A percentile compares a stretch with the other conserved stretches of the same genome.
phyloP scores from a whole-genome alignment of 345 rosid genomes.

The Sonneratia alba region DNA sequence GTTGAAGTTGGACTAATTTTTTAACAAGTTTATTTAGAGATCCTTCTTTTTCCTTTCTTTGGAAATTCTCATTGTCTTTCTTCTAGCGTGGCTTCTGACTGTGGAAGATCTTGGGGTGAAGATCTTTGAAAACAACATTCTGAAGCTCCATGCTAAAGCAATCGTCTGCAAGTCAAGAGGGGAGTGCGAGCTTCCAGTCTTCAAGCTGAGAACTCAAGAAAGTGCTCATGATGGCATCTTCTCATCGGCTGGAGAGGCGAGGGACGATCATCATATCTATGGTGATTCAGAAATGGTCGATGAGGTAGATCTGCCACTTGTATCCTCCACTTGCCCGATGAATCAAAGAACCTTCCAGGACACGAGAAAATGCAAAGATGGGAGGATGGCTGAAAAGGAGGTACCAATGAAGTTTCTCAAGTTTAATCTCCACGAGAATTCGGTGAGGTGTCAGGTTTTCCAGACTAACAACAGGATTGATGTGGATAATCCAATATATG shows the following conservation, averaged over 20 bases:
- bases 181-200: slow-evolving; percentile 17
- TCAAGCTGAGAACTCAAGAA: slow-evolving; percentile 3
- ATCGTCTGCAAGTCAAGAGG: slow-evolving; percentile 30
- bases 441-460: slow-evolving; percentile 12
- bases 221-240: slow-evolving; percentile 10
- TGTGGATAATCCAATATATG: slow-evolving; percentile 23
- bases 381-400: slow-evolving; percentile 27
- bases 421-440: slow-evolving; percentile 24
- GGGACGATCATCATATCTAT: slow-evolving; percentile 10
- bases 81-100: slow-evolving; percentile 53
- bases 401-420: slow-evolving; percentile 38
- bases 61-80: background rate
- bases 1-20: background rate
- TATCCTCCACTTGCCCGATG: slow-evolving; percentile 13
- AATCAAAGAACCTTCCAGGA: slow-evolving; percentile 16
- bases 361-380: slow-evolving; percentile 66
- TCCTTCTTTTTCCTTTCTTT: background rate
- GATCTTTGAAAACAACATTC: slow-evolving; percentile 40
- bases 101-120: slow-evolving; percentile 50
- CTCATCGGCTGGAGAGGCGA: background rate
- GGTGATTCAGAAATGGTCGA: slow-evolving; percentile 29
- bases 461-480: slow-evolving; percentile 36
- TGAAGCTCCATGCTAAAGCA: slow-evolving; percentile 40
- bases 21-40: background rate
- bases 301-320: slow-evolving; percentile 10